Base-by-base conservation (phyloP, 176 grass and related monocot species). In the Triticum dicoccoides region DNA sequence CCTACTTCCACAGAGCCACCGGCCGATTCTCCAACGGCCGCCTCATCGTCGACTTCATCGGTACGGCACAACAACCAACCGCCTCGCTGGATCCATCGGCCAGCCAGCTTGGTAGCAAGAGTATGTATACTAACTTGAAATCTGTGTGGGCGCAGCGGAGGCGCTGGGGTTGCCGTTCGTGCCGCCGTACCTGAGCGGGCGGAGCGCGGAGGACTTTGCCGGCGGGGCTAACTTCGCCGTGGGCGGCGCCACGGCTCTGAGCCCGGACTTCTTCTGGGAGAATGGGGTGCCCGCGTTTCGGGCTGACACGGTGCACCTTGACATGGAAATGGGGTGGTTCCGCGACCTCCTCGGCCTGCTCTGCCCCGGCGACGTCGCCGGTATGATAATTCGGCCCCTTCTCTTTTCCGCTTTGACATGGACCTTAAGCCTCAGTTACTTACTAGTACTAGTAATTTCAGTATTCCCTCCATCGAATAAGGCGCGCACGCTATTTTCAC, bases 191-290 rank as follows among this genome's bases (percentile, higher is more conserved):
- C 69, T 89, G 7, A 86, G 90, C 38, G 90, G 84, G 27, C 21
- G 63, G 11, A 84, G 15, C 33, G 86, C 65, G 1, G 72, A 87
- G 39, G 92, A 87, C 38, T 92, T 98, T 82, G 85, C 54, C 15
- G 45, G 77, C 65, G 96, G 97, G 11, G 94, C 82, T 44, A 98
- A 98, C 89, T 98, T 98, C 42, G 97, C 97, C 1, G 92, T 96
- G 2, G 94, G 76, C 61, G 94, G 97, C 21, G 94, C 92, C 42
- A 98, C 80, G 32, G 96, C 93, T 44, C 79, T 98, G 47, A 83
- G 72, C 67, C 75, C 58, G 29, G 81, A 83, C 69, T 99, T 90
- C 97, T 98, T 96, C 82, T 80, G 25, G 27, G 64, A 49, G 11
- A 92, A 63, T 62, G 97, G 94, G 34, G 83, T 94, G 45, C 33